A percentile compares a stretch with the other conserved stretches of the same genome.
Conservation (phyloP, 176 grass and related monocot species). For the Musa beccarii region DNA sequence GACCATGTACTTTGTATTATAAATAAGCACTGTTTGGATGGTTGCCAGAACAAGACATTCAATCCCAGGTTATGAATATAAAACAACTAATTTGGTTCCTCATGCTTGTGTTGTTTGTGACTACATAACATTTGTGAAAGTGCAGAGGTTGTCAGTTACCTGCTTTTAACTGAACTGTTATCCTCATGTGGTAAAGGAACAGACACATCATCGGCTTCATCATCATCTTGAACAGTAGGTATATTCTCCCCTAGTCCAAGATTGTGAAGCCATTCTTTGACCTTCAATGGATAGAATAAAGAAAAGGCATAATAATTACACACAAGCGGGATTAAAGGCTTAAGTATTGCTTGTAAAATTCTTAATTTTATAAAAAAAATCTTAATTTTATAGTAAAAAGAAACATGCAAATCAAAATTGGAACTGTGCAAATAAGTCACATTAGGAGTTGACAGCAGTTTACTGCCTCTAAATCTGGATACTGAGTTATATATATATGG, state of each 20-base stretch:
- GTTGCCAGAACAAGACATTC: neutral
- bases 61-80: neutral
- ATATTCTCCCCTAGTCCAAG: slow-evolving; percentile 59
- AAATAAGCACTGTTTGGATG: neutral
- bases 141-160: slow-evolving; percentile 28
- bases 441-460: neutral
- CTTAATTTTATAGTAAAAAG: neutral
- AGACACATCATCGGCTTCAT: slow-evolving; percentile 55
- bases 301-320: slow-evolving; percentile 8
- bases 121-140: neutral
- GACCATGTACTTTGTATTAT: neutral
- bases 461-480: no score
- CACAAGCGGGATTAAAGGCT: neutral
- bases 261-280: slow-evolving; percentile 94
- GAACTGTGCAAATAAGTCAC: neutral
- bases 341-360: neutral
- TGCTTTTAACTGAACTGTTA: slow-evolving; percentile 37
- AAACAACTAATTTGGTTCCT: neutral
- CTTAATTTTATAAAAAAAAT: neutral
- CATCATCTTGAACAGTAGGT: slow-evolving; percentile 57
- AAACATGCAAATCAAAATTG: neutral
- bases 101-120: neutral
- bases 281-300: slow-evolving; percentile 31
- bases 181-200: slow-evolving; percentile 51
- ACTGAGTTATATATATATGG: no score